These are phyloP conservation scores for Phytophthora podocarpi DNA, from an alignment of 352 stramenopile genomes.

Conservation along the genomic window DNA sequence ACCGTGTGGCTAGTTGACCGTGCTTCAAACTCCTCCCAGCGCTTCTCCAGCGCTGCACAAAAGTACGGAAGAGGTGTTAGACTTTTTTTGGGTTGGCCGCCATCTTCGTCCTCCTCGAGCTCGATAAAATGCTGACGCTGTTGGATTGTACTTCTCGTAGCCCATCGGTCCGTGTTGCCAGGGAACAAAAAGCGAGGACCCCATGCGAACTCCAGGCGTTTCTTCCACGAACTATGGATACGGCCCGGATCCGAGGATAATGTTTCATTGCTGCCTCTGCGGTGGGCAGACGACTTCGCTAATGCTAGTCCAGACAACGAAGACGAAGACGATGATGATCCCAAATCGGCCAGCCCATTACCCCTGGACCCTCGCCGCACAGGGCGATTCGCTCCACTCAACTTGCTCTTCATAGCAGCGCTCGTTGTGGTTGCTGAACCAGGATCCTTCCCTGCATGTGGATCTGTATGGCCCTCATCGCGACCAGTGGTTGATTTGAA, in stretches of 20 bases:
- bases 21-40: constrained; percentile 57
- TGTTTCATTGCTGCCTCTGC: constrained; percentile 26
- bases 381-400: constrained; percentile 11
- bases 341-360: constrained; percentile 13
- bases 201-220: constrained; percentile 61
- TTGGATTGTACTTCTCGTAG: constrained; percentile 9
- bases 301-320: constrained; percentile 26
- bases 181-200: constrained; percentile 58
- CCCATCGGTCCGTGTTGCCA: constrained; percentile 36
- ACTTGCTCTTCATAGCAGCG: constrained; percentile 1
- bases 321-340: constrained; percentile 23
- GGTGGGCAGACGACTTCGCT: constrained; percentile 5
- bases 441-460: constrained; percentile 1
- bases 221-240: constrained; percentile 59
- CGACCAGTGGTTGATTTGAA: neutral
- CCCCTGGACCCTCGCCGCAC: constrained; percentile 23
- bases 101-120: constrained; percentile 32
- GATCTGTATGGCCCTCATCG: constrained; percentile 1
- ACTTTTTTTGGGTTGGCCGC: constrained; percentile 28
- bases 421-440: neutral
- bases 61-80: constrained; percentile 47
- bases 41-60: constrained; percentile 49
- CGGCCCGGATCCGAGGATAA: constrained; percentile 26
- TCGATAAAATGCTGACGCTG: constrained; percentile 25
- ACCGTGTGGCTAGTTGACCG: constrained; percentile 62